These are phyloP conservation scores for Xenosphaeropsis pyriputrescens DNA, from an alignment of 2,329 filamentous ascomycete genomes.

Conservation along the genomic window DNA sequence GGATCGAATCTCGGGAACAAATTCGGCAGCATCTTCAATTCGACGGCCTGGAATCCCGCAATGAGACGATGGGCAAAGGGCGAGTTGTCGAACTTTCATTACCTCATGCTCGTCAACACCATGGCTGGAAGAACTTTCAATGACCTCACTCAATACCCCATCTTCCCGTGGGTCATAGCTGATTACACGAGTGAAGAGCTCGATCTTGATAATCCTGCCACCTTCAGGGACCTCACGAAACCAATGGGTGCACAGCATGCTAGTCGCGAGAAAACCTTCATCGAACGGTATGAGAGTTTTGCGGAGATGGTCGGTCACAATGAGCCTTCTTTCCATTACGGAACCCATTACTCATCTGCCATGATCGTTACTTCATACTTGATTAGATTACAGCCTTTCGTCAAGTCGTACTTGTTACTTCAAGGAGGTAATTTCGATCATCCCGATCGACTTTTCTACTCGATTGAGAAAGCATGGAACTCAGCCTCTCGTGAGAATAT, in stretches of 20 bases:
- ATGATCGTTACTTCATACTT: slow-evolving; percentile 98
- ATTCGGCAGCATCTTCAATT: slow-evolving; percentile 84
- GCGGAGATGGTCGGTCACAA: slow-evolving; percentile 73
- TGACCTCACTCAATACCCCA: slow-evolving; percentile 92
- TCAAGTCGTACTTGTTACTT: slow-evolving; percentile 84
- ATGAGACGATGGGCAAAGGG: slow-evolving; percentile 85
- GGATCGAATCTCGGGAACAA: slow-evolving; percentile 44
- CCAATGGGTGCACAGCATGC: slow-evolving; percentile 88
- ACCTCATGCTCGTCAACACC: slow-evolving; percentile 96
- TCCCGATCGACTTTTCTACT: slow-evolving; percentile 89
- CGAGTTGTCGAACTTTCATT: slow-evolving; percentile 97
- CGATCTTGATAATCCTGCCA: slow-evolving; percentile 69
- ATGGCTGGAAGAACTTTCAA: slow-evolving; percentile 97
- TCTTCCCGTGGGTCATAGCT: slow-evolving; percentile 93
- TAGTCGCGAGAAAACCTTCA: slow-evolving; percentile 62
- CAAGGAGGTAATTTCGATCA: slow-evolving; percentile 97
- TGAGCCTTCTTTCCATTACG: slow-evolving; percentile 82
- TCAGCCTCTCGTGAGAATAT: slow-evolving; percentile 84
- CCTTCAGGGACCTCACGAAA: slow-evolving; percentile 83
- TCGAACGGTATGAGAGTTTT: slow-evolving; percentile 74
- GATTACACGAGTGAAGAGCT: slow-evolving; percentile 93
- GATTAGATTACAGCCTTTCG: slow-evolving; percentile 88
- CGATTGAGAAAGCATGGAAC: slow-evolving; percentile 78
- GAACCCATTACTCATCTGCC: slow-evolving; percentile 95
- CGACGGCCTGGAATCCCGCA: slow-evolving; percentile 65